Evolutionary conservation across 768 basidiomycete species (phyloP).

Genomic region (Rhizopogon vinicolor): DNA sequence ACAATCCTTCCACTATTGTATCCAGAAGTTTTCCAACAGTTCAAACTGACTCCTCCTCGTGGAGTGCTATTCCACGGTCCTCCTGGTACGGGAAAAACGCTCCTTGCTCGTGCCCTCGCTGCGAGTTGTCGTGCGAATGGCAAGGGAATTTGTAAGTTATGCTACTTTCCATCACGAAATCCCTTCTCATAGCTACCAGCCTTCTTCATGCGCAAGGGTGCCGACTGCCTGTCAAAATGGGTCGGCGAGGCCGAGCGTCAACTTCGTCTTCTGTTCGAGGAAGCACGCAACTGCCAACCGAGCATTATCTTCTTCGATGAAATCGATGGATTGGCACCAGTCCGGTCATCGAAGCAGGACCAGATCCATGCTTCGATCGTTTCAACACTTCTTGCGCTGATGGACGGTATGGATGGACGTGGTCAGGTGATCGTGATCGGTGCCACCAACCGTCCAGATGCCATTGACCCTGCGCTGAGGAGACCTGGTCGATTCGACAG

Average conservation of each 20-base stretch:
- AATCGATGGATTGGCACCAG: constrained; percentile 97
- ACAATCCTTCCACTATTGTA: constrained; percentile 92
- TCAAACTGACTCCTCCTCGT: constrained; percentile 90
- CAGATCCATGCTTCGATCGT: constrained; percentile 99
- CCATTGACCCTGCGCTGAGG: constrained; percentile 93
- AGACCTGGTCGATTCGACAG: constrained; percentile 69
- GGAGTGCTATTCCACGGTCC: constrained; percentile 98
- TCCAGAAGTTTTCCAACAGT: constrained; percentile 93
- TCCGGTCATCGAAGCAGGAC: constrained; percentile 97
- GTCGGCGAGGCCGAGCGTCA: constrained; percentile 98
- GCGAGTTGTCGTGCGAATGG: constrained; percentile 87
- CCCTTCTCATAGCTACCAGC: constrained; percentile 40
- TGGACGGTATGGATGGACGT: constrained; percentile 99
- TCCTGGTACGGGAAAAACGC: constrained; percentile 97
- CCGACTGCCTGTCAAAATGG: constrained; percentile 98
- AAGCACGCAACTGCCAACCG: constrained; percentile 88
- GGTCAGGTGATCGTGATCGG: constrained; percentile 98
- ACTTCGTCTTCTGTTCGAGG: constrained; percentile 90
- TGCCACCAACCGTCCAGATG: constrained; percentile 95
- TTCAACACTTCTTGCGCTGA: constrained; percentile 89
- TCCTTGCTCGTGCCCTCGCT: constrained; percentile 90
- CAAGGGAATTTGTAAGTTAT: constrained; percentile 74
- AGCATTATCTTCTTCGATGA: constrained; percentile 99
- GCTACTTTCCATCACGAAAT: not conserved
- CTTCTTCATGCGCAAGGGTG: constrained; percentile 99